Conservation (phyloP, 2,329 filamentous ascomycete genomes). For the Fusarium goolgardi region DNA sequence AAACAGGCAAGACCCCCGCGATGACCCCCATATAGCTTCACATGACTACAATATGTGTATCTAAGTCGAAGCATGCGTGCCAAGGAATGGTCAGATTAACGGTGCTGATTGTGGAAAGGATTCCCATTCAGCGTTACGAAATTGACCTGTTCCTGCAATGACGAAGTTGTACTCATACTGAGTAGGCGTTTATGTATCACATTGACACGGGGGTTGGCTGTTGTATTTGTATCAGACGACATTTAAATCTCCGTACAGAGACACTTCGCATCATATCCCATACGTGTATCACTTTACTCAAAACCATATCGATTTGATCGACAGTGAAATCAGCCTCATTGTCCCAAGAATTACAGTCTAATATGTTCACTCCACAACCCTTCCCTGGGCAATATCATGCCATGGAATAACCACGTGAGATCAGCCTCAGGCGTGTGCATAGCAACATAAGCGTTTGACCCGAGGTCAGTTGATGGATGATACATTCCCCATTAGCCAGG, state of each 20-base stretch:
- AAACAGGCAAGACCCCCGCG: constrained; percentile 1
- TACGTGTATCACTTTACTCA: not conserved
- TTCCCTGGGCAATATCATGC: not conserved
- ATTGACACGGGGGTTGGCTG: not conserved
- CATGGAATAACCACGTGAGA: not conserved
- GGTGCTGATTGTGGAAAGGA: constrained; percentile 13
- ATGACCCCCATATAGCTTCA: constrained; percentile 5
- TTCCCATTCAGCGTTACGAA: not conserved
- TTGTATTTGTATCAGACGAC: not conserved
- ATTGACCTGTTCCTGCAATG: not conserved
- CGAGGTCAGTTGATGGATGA: not conserved
- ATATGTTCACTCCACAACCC: not conserved
- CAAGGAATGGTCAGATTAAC: constrained; percentile 11
- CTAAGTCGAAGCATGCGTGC: not conserved
- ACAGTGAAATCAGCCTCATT: not conserved
- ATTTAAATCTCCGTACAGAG: not conserved
- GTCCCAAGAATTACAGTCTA: not conserved
- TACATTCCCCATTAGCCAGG: constrained; percentile 6
- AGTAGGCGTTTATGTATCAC: constrained; percentile 1
- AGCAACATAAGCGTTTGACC: not conserved
- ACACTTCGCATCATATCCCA: not conserved
- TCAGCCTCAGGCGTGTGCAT: constrained; percentile 8
- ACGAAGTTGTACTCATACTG: not conserved
- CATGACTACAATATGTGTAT: constrained; percentile 10
- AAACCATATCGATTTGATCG: not conserved